A percentile compares a stretch with the other conserved stretches of the same genome.
These are phyloP conservation scores for Lachancea cidri DNA, from an alignment of 805 yeast genomes.

Conservation along the genomic window DNA sequence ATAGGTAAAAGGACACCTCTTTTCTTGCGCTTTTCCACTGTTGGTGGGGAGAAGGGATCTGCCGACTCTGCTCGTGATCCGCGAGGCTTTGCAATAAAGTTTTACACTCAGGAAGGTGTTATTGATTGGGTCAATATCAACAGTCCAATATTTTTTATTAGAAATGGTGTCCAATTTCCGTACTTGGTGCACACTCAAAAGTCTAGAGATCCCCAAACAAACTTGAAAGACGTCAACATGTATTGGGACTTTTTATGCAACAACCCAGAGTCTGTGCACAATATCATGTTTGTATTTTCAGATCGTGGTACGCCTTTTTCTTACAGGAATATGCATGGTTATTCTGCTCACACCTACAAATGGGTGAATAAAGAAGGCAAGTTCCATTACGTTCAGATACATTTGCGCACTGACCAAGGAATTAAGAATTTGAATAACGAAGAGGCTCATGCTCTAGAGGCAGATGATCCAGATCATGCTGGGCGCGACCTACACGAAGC, in stretches of 20 bases:
- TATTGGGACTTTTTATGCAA: constrained; percentile 72
- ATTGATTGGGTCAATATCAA: constrained; percentile 60
- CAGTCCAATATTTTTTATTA: constrained; percentile 53
- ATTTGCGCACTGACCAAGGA: constrained; percentile 64
- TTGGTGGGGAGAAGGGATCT: constrained; percentile 54
- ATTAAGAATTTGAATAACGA: constrained; percentile 37
- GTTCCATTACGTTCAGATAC: constrained; percentile 76
- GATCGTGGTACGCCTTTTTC: constrained; percentile 81
- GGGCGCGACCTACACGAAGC: constrained; percentile 35
- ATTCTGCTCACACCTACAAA: constrained; percentile 80
- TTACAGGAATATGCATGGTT: constrained; percentile 76
- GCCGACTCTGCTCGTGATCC: constrained; percentile 57
- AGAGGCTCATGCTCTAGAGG: constrained; percentile 39
- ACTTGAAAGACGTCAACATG: constrained; percentile 70
- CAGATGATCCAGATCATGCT: constrained; percentile 44
- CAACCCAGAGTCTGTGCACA: constrained; percentile 72
- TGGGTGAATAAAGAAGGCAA: constrained; percentile 73
- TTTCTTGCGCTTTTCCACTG: constrained; percentile 47
- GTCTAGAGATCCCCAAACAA: constrained; percentile 56
- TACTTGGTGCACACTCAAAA: constrained; percentile 55
- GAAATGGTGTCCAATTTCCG: constrained; percentile 53
- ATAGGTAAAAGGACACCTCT: constrained; percentile 34
- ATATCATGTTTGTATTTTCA: constrained; percentile 65
- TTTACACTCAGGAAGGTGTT: constrained; percentile 53
- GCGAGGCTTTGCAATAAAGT: constrained; percentile 52